Evolutionary conservation across 441 rosid species (phyloP).

Genomic region (Croton laevigatus): DNA sequence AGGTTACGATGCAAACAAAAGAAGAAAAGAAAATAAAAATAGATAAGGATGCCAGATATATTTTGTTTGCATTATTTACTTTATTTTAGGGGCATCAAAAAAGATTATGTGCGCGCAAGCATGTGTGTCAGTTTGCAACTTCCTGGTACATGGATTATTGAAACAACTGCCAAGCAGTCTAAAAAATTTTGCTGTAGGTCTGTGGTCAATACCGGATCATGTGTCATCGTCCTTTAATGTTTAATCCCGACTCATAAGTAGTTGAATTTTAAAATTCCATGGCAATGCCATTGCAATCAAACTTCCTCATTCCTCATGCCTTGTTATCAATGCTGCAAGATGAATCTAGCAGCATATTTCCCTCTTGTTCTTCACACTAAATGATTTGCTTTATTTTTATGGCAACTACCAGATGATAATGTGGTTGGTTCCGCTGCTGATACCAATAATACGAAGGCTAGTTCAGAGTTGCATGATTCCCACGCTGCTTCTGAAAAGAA

Average conservation of each 20-base stretch:
- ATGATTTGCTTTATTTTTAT: constrained; percentile 14
- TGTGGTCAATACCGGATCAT: background rate
- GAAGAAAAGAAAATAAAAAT: no score
- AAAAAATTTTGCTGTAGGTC: background rate
- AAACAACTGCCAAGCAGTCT: background rate
- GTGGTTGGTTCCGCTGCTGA: constrained; percentile 17
- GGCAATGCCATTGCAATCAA: background rate
- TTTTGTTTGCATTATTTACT: background rate
- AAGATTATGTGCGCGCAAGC: background rate
- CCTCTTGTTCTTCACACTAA: constrained; percentile 1
- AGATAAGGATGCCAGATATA: constrained; percentile 5
- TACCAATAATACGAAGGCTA: constrained; percentile 30
- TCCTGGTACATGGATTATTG: background rate
- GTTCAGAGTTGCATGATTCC: constrained; percentile 36
- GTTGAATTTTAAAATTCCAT: background rate
- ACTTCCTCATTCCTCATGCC: background rate
- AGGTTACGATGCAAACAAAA: constrained; percentile 34
- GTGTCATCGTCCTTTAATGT: constrained; percentile 1
- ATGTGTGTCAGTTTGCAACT: background rate
- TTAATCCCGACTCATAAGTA: background rate
- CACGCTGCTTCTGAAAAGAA: constrained; percentile 30
- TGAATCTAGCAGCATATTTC: constrained; percentile 14
- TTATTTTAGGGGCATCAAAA: background rate
- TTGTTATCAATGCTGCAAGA: constrained; percentile 9
- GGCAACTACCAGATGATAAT: constrained; percentile 31